These are phyloP conservation scores for Sugiyamaella americana DNA, from an alignment of 805 yeast genomes.

Conservation along the genomic window DNA sequence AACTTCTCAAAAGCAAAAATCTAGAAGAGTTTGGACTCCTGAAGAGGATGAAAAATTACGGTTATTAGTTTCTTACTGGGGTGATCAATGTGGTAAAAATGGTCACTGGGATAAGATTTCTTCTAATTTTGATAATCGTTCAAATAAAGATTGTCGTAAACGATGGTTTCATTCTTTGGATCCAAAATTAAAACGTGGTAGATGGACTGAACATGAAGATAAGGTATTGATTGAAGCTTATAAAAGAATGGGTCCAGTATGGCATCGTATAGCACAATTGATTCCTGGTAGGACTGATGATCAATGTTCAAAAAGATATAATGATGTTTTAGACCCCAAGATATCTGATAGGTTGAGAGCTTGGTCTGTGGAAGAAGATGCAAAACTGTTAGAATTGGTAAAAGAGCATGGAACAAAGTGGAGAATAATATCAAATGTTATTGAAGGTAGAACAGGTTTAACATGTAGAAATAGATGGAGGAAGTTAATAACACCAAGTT, in stretches of 20 bases:
- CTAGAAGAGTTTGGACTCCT: constrained; percentile 52
- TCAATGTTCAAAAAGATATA: constrained; percentile 88
- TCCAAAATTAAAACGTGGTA: constrained; percentile 75
- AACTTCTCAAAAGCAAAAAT: constrained; percentile 11
- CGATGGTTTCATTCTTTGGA: constrained; percentile 84
- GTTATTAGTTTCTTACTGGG: constrained; percentile 34
- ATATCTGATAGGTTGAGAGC: constrained; percentile 70
- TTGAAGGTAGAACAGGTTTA: constrained; percentile 76
- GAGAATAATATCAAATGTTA: constrained; percentile 68
- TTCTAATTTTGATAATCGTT: constrained; percentile 39
- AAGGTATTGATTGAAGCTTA: constrained; percentile 56
- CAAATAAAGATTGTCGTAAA: constrained; percentile 77
- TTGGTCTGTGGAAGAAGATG: constrained; percentile 77
- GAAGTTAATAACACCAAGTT: constrained; percentile 46
- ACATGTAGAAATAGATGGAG: constrained; percentile 94
- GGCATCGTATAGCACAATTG: constrained; percentile 76
- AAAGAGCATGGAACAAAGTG: constrained; percentile 77
- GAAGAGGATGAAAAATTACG: constrained; percentile 62
- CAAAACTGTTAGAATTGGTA: constrained; percentile 59
- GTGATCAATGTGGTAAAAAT: constrained; percentile 43
- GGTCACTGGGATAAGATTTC: constrained; percentile 38
- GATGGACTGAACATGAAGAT: constrained; percentile 84
- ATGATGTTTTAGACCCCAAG: constrained; percentile 79
- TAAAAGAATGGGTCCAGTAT: constrained; percentile 64
- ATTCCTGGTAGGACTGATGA: constrained; percentile 87